These are phyloP conservation scores for Albugo laibachii DNA, from an alignment of 352 stramenopile genomes.

Conservation along the genomic window DNA sequence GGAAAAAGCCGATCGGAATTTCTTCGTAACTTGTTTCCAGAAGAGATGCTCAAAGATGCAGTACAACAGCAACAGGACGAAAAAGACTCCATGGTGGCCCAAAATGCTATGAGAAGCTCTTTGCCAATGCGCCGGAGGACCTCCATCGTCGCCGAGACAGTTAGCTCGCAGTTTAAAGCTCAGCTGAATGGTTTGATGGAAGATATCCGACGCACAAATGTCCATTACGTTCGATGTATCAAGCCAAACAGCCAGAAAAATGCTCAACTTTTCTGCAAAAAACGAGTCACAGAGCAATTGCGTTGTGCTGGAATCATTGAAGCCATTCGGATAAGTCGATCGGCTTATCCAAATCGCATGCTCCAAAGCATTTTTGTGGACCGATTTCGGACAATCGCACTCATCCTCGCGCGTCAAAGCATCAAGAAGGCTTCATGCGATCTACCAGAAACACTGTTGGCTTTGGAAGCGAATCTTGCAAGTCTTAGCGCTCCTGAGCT, in stretches of 20 bases:
- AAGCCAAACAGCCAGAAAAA: slow-evolving; percentile 97
- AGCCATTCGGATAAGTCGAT: slow-evolving; percentile 92
- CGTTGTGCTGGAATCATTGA: slow-evolving; percentile 96
- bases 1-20: slow-evolving; percentile 47
- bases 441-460: slow-evolving; percentile 11
- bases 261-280: slow-evolving; percentile 66
- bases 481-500: background rate
- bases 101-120: background rate
- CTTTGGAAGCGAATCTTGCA: slow-evolving; percentile 7
- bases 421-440: background rate
- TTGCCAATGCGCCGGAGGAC: slow-evolving; percentile 30
- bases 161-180: slow-evolving; percentile 83
- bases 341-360: slow-evolving; percentile 95
- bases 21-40: slow-evolving; percentile 58
- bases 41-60: slow-evolving; percentile 31
- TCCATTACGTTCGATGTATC: slow-evolving; percentile 98
- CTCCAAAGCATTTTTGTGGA: slow-evolving; percentile 76
- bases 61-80: background rate
- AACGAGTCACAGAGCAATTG: slow-evolving; percentile 90
- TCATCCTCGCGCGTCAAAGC: background rate
- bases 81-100: background rate
- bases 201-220: slow-evolving; percentile 88
- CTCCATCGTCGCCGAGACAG: slow-evolving; percentile 66
- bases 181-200: slow-evolving; percentile 88
- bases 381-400: slow-evolving; percentile 55